Evolutionary conservation across 352 stramenopile species (phyloP).

Genomic region (Pythium guiyangense): DNA sequence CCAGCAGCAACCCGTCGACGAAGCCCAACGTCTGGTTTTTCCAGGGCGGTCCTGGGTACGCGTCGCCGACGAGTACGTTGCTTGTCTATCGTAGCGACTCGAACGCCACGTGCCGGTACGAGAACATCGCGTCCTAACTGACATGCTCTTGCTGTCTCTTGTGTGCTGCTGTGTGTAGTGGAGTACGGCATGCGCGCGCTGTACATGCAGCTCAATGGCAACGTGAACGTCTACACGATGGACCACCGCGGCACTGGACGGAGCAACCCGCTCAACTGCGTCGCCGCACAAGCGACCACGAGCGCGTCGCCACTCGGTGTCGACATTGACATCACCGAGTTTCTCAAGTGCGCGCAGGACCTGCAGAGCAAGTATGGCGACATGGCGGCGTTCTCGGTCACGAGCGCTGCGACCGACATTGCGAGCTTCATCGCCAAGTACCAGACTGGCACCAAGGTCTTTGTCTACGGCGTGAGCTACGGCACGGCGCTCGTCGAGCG

Average conservation of each 20-base stretch:
- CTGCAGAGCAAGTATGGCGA: constrained; percentile 27
- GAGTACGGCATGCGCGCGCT: constrained; percentile 33
- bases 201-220: constrained; percentile 18
- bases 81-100: too few species aligned
- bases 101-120: too few species aligned
- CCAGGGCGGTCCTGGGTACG: constrained; percentile 30
- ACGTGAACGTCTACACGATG: constrained; percentile 40
- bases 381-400: constrained; percentile 15
- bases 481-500: constrained; percentile 39
- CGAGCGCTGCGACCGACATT: constrained; percentile 25
- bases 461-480: too few species aligned
- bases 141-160: too few species aligned
- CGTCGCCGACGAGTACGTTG: constrained; percentile 33
- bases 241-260: too few species aligned
- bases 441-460: too few species aligned
- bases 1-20: constrained; percentile 10
- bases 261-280: constrained; percentile 30
- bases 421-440: too few species aligned
- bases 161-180: too few species aligned
- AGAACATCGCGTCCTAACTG: too few species aligned
- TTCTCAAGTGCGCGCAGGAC: constrained; percentile 26
- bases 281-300: constrained; percentile 21
- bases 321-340: constrained; percentile 29
- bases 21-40: too few species aligned
- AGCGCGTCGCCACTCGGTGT: constrained; percentile 22